Conservation (phyloP, 129 eudicot species). For the Helichrysum umbraculigerum region DNA sequence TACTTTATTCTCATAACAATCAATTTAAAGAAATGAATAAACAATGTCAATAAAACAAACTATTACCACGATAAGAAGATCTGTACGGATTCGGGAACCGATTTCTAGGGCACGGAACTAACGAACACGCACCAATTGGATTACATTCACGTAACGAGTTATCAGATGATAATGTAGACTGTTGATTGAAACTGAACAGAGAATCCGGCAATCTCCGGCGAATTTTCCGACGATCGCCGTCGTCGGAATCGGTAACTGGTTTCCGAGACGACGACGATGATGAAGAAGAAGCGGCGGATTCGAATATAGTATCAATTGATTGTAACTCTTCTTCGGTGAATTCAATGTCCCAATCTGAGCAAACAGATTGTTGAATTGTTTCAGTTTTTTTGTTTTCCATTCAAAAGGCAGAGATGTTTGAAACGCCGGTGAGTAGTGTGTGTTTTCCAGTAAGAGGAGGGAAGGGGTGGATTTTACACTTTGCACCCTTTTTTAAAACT, state of each 20-base stretch:
- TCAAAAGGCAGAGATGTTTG: no score
- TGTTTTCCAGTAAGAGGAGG: no score
- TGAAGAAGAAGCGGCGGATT: conserved; percentile 36
- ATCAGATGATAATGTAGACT: no score
- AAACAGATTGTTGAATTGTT: no score
- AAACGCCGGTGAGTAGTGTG: no score
- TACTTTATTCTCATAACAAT: background rate
- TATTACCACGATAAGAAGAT: conserved; percentile 37
- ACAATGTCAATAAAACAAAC: background rate
- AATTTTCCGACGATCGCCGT: conserved; percentile 31
- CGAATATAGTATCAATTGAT: conserved; percentile 54
- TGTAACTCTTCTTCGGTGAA: conserved; percentile 58
- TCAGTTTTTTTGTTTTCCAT: no score
- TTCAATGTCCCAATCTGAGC: conserved; percentile 51
- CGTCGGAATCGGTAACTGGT: conserved; percentile 18
- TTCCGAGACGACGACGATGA: conserved; percentile 29
- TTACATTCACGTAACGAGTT: no score
- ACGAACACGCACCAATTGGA: conserved; percentile 8
- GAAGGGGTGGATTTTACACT: no score
- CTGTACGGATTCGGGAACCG: conserved; percentile 15
- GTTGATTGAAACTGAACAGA: conserved; percentile 30
- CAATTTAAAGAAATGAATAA: background rate
- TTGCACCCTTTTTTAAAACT: no score
- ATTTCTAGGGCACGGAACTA: conserved; percentile 41
- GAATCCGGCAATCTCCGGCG: conserved; percentile 69